A percentile compares a stretch with the other conserved stretches of the same genome.
Conservation (phyloP, 1,139 yeast species). For the Sugiyamaella japonica region DNA sequence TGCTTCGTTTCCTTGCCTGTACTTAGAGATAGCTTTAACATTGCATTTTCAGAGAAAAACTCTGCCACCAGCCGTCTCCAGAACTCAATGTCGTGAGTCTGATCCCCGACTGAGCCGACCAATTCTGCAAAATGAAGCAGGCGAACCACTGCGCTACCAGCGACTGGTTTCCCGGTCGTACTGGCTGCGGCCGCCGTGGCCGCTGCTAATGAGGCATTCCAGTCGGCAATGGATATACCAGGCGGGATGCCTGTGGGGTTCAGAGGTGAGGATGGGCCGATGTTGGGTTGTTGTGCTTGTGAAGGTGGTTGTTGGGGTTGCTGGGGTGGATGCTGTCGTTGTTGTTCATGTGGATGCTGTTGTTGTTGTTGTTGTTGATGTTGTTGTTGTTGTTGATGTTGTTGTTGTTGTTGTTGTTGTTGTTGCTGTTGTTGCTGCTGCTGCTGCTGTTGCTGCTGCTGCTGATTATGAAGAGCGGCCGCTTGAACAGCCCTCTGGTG, state of each 20-base stretch:
- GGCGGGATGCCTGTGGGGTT: slow-evolving; percentile 18
- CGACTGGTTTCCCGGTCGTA: slow-evolving; percentile 25
- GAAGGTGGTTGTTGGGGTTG: slow-evolving; percentile 22
- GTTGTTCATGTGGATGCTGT: slow-evolving; percentile 23
- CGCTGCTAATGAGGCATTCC: slow-evolving; percentile 18
- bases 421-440: slow-evolving; percentile 25
- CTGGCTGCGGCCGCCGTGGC: slow-evolving; percentile 21
- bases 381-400: slow-evolving; percentile 21
- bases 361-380: slow-evolving; percentile 27
- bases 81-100: slow-evolving; percentile 45
- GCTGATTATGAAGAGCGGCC: slow-evolving; percentile 25
- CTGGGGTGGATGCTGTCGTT: slow-evolving; percentile 22
- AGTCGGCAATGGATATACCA: slow-evolving; percentile 8
- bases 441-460: slow-evolving; percentile 18
- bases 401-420: slow-evolving; percentile 21
- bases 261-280: not conserved
- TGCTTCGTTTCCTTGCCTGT: slow-evolving; percentile 51
- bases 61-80: slow-evolving; percentile 51
- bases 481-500: slow-evolving; percentile 24
- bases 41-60: slow-evolving; percentile 52
- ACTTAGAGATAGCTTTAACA: slow-evolving; percentile 48
- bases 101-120: slow-evolving; percentile 41
- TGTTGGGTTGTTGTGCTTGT: not conserved
- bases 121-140: slow-evolving; percentile 45
- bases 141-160: slow-evolving; percentile 41